These are phyloP conservation scores for Fistulifera pelliculosa DNA, from an alignment of 108 stramenopile genomes.

Conservation along the genomic window DNA sequence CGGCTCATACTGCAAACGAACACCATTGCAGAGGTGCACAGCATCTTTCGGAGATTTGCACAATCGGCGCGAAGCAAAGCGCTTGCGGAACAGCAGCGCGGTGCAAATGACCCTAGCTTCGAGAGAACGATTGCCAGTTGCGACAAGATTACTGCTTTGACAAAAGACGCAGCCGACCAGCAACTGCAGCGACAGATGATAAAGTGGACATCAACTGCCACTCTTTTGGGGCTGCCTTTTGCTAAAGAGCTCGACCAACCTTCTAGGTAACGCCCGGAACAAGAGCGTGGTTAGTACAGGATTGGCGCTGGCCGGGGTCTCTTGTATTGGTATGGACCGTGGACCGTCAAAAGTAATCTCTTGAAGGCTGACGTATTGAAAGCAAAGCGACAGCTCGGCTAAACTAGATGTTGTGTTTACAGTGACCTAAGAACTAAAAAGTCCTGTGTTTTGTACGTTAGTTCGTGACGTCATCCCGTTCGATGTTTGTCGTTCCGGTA, in stretches of 20 bases:
- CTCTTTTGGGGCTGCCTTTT: neutral
- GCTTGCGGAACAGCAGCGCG: slow-evolving; percentile 21
- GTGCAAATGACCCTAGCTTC: slow-evolving; percentile 61
- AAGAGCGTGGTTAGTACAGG: neutral
- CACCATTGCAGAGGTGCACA: slow-evolving; percentile 61
- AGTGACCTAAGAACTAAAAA: no score
- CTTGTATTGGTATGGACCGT: neutral
- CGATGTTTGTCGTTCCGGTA: no score
- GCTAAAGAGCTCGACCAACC: no score
- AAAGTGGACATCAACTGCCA: neutral
- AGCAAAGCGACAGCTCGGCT: neutral
- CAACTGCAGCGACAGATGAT: neutral
- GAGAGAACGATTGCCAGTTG: slow-evolving; percentile 68
- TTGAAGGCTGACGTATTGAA: neutral
- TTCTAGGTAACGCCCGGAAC: neutral
- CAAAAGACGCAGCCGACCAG: slow-evolving; percentile 1
- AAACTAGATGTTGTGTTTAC: no score
- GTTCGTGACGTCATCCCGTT: no score
- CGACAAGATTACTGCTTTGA: slow-evolving; percentile 50
- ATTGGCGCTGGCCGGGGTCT: neutral
- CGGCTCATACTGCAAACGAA: slow-evolving; percentile 65
- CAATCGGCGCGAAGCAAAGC: slow-evolving; percentile 40
- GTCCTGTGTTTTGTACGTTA: no score
- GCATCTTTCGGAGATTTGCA: slow-evolving; percentile 60
- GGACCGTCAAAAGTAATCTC: neutral